These are phyloP conservation scores for Piloderma croceum DNA, from an alignment of 768 basidiomycete species.

Conservation along the genomic window DNA sequence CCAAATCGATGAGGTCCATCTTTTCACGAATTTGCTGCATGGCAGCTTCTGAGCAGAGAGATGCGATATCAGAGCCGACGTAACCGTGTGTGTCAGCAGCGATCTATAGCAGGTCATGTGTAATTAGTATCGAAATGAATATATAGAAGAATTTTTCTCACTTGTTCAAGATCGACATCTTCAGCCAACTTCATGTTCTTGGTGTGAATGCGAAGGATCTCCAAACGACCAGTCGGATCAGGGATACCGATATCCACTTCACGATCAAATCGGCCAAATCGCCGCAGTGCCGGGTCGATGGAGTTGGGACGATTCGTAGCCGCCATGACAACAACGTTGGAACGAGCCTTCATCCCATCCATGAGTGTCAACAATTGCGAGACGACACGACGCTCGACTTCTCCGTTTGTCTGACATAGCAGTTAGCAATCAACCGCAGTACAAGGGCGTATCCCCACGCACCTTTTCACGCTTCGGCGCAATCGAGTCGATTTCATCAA, in stretches of 20 bases:
- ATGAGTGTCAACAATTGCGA: slow-evolving; percentile 97
- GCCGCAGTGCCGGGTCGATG: slow-evolving; percentile 96
- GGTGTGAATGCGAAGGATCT: slow-evolving; percentile 98
- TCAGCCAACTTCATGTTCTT: slow-evolving; percentile 99
- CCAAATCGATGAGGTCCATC: slow-evolving; percentile 96
- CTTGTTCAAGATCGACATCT: slow-evolving; percentile 96
- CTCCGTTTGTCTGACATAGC: slow-evolving; percentile 80
- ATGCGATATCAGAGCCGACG: slow-evolving; percentile 96
- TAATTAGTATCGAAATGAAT: not conserved
- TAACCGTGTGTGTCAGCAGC: slow-evolving; percentile 99
- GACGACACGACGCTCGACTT: slow-evolving; percentile 98
- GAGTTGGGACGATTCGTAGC: slow-evolving; percentile 99
- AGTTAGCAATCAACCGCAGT: not conserved
- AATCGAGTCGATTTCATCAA: slow-evolving; percentile 98
- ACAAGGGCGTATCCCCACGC: slow-evolving; percentile 10
- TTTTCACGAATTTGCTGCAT: slow-evolving; percentile 99
- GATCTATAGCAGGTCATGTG: no score
- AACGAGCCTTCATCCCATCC: slow-evolving; percentile 98
- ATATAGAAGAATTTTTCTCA: slow-evolving; percentile 21
- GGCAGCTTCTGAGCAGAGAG: slow-evolving; percentile 97
- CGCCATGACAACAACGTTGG: slow-evolving; percentile 99
- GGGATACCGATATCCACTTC: slow-evolving; percentile 99
- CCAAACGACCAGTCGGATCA: slow-evolving; percentile 96
- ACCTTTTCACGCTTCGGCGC: slow-evolving; percentile 99
- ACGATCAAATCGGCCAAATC: slow-evolving; percentile 98